Evolutionary conservation across 768 basidiomycete genomes (phyloP).

Genomic region (Tylopilus vinaceipallidus): DNA sequence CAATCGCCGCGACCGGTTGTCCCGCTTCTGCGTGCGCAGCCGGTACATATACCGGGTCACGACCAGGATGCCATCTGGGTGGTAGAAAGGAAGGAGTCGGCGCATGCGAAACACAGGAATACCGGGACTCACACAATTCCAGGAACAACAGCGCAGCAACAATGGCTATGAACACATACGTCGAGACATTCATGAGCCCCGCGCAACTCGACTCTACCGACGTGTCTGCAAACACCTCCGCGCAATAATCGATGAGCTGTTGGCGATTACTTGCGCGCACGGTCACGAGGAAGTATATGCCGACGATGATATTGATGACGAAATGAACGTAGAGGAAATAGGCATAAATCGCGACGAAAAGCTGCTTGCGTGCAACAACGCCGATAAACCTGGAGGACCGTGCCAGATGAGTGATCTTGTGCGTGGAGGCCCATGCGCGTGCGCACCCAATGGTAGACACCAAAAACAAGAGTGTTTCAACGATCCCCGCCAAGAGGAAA

Average conservation of each 20-base stretch:
- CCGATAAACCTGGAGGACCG: conserved; percentile 51
- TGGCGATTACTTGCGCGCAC: conserved; percentile 46
- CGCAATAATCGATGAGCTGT: conserved; percentile 45
- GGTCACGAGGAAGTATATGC: conserved; percentile 49
- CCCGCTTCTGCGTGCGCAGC: conserved; percentile 49
- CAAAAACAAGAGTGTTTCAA: conserved; percentile 52
- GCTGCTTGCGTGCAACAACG: conserved; percentile 59
- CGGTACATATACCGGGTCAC: conserved; percentile 54
- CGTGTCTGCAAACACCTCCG: conserved; percentile 40
- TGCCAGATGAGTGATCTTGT: background rate
- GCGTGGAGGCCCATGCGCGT: background rate
- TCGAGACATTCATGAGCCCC: conserved; percentile 40
- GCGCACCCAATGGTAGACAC: conserved; percentile 56
- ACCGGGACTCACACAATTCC: conserved; percentile 52
- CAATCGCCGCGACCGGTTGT: conserved; percentile 33
- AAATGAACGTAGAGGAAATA: conserved; percentile 59
- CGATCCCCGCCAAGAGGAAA: conserved; percentile 49
- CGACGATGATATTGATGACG: conserved; percentile 51
- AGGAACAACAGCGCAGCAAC: conserved; percentile 44
- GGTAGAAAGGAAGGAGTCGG: conserved; percentile 6
- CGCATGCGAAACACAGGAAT: background rate
- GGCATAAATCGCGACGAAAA: conserved; percentile 54
- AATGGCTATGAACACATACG: conserved; percentile 46
- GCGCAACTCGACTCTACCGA: conserved; percentile 45
- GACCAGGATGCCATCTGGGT: conserved; percentile 50